Evolutionary conservation across 1,284 basidiomycete genomes (phyloP), one percentile per base, ranked within the genome.

Genomic region (Cryptococcus sp.): DNA sequence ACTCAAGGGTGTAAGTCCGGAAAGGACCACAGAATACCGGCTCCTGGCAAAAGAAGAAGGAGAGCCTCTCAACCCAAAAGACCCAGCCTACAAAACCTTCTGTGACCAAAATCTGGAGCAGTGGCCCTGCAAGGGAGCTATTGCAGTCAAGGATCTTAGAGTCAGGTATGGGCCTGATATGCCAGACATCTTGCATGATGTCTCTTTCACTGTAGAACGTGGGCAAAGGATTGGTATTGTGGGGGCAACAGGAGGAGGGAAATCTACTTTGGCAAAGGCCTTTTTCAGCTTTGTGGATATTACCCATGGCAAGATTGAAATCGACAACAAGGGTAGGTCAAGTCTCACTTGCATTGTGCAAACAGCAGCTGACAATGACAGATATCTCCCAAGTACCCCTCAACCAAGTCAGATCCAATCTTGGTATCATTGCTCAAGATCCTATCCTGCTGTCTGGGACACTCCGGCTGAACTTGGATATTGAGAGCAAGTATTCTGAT

Each of bases 1-100:
- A 43, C 57, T 66, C 6, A 52, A 61, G 21, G 70, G 70, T 16
- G 63, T 71, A 42, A 58, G 50, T 35, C 72, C 87, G 50, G 85
- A 87, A 46, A 79, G 86, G 21, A 81, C 86, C 31, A 77, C 82
- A 53, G 78, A 79, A 16, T 87, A 86, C 60, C 65, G 84, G 38
- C 65, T 72, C 1, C 58, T 75, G 19, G 67, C 70, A 11, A 53
- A 54, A 7, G 75, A 78, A 55, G 76, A 77, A 38, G 63, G 53
- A 12, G n/a, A 46, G 16, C 9, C 23, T 2, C 40, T 59, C 7
- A 46, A 42, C 10, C 32, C 31, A 6, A 5, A 14, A 19, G 14
- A 4, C 33, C 34, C 21, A 11, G 34, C 22, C 4, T 4, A 5
- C 33, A 23, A 16, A 24, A 12, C 19, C 18, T 41, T 14, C 18